A percentile compares a stretch with the other conserved stretches of the same genome.
Evolutionary conservation across 768 basidiomycete species (phyloP).

Genomic region (Gautieria morchelliformis): DNA sequence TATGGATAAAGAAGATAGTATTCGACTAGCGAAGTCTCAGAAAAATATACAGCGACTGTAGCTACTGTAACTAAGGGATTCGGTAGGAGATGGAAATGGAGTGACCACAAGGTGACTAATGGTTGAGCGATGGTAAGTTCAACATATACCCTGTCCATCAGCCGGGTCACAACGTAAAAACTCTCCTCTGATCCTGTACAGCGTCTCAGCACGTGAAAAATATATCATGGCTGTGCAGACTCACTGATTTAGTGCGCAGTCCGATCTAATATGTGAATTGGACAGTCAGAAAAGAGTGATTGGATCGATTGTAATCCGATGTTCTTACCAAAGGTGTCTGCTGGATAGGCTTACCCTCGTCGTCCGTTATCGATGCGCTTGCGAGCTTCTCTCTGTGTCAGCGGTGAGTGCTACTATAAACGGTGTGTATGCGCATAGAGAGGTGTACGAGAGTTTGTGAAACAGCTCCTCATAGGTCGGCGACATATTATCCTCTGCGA

Average conservation of each 20-base stretch:
- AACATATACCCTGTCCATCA: too few species aligned
- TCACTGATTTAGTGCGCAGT: neutral
- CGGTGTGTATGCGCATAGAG: neutral
- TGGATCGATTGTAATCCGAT: neutral
- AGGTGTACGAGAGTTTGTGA: neutral
- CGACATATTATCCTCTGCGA: neutral
- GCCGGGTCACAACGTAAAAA: neutral
- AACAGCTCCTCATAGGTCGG: neutral
- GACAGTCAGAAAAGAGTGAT: too few species aligned
- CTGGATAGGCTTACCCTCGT: neutral
- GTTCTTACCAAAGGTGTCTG: neutral
- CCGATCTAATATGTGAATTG: neutral
- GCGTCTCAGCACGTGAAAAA: neutral
- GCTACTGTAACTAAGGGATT: too few species aligned
- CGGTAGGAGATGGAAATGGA: too few species aligned
- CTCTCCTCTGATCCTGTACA: neutral
- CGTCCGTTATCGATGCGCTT: neutral
- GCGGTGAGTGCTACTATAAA: neutral
- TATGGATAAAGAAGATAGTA: too few species aligned
- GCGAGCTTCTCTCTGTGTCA: neutral
- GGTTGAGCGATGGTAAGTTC: too few species aligned
- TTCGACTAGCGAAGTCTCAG: too few species aligned
- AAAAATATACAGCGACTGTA: too few species aligned
- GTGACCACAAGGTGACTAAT: too few species aligned
- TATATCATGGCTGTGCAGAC: neutral